A percentile compares a stretch with the other conserved stretches of the same genome.
Evolutionary conservation across 2,329 filamentous ascomycete genomes (phyloP).

Genomic region (Cercospora sp.): DNA sequence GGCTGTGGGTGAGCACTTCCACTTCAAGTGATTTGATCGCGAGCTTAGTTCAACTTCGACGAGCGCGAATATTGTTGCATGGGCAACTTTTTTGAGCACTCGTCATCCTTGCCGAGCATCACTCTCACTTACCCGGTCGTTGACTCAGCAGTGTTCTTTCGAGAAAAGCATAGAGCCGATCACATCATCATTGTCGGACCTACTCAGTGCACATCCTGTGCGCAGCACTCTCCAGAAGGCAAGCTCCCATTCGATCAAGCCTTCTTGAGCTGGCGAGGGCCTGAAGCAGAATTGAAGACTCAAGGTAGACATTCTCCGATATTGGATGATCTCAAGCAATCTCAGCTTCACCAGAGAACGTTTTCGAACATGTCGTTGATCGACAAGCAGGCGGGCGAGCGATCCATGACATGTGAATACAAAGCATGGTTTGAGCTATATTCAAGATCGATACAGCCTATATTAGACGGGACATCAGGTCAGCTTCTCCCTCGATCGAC

Average conservation of each 20-base stretch:
- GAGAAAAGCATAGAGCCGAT: not conserved
- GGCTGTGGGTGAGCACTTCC: not conserved
- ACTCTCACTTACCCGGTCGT: not conserved
- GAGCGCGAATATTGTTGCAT: not conserved
- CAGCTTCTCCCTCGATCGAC: not conserved
- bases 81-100: not conserved
- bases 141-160: not conserved
- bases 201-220: not conserved
- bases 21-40: not conserved
- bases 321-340: not conserved
- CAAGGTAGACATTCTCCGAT: not conserved
- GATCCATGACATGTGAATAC: not conserved
- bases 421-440: not conserved
- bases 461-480: not conserved
- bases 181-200: not conserved
- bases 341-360: not conserved
- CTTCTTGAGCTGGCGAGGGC: not conserved
- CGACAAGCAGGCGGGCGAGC: not conserved
- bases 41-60: not conserved
- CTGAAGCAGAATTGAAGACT: not conserved
- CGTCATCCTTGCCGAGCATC: not conserved
- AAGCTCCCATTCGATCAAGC: not conserved
- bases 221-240: not conserved
- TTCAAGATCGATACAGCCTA: not conserved
- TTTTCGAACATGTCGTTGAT: not conserved